Evolutionary conservation across 805 yeast genomes (phyloP).

Genomic region (Zygosaccharomyces bailii): DNA sequence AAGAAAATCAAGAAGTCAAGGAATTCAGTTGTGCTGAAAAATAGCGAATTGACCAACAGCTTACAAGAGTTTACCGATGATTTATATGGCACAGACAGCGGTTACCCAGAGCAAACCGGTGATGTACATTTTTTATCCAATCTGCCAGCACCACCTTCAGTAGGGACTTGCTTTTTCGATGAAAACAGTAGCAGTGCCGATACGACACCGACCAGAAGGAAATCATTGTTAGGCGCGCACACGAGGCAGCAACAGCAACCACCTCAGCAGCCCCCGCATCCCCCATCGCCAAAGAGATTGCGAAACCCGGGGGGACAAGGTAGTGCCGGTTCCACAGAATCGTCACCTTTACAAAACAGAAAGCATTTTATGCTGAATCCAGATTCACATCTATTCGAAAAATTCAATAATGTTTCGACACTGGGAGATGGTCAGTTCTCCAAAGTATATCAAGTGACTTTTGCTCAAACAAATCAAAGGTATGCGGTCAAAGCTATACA

Average conservation of each 20-base stretch:
- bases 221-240: slow-evolving; percentile 19
- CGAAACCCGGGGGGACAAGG: slow-evolving; percentile 2
- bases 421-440: slow-evolving; percentile 90
- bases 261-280: slow-evolving; percentile 12
- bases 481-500: slow-evolving; percentile 89
- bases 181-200: slow-evolving; percentile 12
- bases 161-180: slow-evolving; percentile 6
- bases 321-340: slow-evolving; percentile 14
- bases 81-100: slow-evolving; percentile 30
- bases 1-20: slow-evolving; percentile 31
- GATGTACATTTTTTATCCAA: slow-evolving; percentile 17
- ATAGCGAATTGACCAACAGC: slow-evolving; percentile 32
- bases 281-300: slow-evolving; percentile 22
- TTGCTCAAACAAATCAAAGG: slow-evolving; percentile 49
- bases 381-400: slow-evolving; percentile 43
- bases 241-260: slow-evolving; percentile 4
- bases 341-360: slow-evolving; percentile 20
- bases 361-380: slow-evolving; percentile 32
- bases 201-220: slow-evolving; percentile 27
- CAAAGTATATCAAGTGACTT: slow-evolving; percentile 75
- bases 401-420: slow-evolving; percentile 58
- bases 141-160: slow-evolving; percentile 12
- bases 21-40: slow-evolving; percentile 29
- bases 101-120: slow-evolving; percentile 9
- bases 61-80: slow-evolving; percentile 38